These are phyloP conservation scores for Globisporangium mamillatum DNA, from an alignment of 352 stramenopile genomes.

Conservation along the genomic window DNA sequence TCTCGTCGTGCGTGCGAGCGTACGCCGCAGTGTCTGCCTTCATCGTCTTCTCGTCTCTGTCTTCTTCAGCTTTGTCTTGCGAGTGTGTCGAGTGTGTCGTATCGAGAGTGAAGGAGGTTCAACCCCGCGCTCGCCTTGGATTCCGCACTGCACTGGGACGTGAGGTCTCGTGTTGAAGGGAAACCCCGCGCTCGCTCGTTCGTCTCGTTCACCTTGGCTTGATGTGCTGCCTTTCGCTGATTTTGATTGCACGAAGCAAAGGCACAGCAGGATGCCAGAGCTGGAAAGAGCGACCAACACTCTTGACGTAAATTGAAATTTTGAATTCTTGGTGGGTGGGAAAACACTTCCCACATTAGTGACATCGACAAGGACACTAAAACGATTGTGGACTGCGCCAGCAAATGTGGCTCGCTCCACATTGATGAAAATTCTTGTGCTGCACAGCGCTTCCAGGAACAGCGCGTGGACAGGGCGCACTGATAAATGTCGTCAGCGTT, in stretches of 20 bases:
- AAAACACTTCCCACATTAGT: not conserved
- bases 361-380: not conserved
- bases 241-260: not conserved
- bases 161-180: conserved; percentile 15
- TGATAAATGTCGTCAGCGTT: conserved; percentile 1
- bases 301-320: conserved; percentile 14
- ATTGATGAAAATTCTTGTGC: conserved; percentile 26
- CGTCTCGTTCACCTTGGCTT: not conserved
- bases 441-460: conserved; percentile 2
- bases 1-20: conserved; percentile 22
- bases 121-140: conserved; percentile 11
- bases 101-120: not conserved
- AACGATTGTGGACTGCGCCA: not conserved
- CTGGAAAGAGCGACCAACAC: conserved; percentile 1
- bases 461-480: not conserved
- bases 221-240: not conserved
- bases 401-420: not conserved
- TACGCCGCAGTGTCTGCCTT: conserved; percentile 8
- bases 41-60: conserved; percentile 1
- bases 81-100: not conserved
- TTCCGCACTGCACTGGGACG: conserved; percentile 22
- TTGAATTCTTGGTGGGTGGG: conserved; percentile 10
- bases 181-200: conserved; percentile 9
- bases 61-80: not conserved
- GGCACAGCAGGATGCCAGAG: not conserved